phyloP scores from a whole-genome alignment of 176 grass and related monocot genomes.

The Ananas comosus region DNA sequence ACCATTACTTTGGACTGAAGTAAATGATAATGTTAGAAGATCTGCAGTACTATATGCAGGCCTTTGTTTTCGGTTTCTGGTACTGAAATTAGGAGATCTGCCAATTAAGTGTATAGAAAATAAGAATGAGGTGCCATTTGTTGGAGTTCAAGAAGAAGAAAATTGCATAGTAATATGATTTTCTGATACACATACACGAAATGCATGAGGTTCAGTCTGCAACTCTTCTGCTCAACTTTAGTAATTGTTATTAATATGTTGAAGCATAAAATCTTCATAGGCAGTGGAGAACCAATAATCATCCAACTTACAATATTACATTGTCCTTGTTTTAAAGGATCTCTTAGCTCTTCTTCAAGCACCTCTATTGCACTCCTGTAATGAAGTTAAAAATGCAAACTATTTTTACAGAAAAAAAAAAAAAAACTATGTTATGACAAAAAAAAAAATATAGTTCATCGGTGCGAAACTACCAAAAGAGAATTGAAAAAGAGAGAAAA shows the following conservation, averaged over 20 bases:
- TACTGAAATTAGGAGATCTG: too few relatives aligned
- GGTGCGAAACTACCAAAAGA: too few relatives aligned
- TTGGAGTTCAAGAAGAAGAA: too few relatives aligned
- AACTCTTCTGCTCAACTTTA: background rate
- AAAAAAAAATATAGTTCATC: too few relatives aligned
- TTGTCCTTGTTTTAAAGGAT: conserved; percentile 29
- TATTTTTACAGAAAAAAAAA: too few relatives aligned
- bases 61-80: too few relatives aligned
- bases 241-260: background rate
- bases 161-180: too few relatives aligned
- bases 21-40: background rate
- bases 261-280: background rate
- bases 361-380: conserved; percentile 79
- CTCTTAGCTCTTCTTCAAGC: conserved; percentile 59
- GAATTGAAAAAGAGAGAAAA: too few relatives aligned
- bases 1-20: background rate
- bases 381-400: conserved; percentile 13
- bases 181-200: too few relatives aligned
- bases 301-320: conserved; percentile 44
- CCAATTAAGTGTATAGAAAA: too few relatives aligned
- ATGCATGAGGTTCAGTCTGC: background rate
- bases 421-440: too few relatives aligned
- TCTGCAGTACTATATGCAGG: background rate
- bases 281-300: background rate
- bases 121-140: too few relatives aligned